phyloP scores from a whole-genome alignment of 2,329 filamentous ascomycete species.

The Blastomyces percursus region DNA sequence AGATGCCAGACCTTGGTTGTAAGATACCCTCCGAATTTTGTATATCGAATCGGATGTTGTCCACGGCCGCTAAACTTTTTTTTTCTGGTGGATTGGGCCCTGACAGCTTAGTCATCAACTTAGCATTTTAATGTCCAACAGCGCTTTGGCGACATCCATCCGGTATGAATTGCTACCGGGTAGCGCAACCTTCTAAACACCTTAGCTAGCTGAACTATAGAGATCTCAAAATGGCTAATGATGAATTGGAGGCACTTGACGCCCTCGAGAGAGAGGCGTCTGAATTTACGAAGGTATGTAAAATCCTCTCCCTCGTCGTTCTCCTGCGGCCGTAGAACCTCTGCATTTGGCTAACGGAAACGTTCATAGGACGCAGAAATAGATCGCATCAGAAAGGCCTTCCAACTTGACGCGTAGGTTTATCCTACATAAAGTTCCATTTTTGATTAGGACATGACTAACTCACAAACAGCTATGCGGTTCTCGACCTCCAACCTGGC shows the following conservation, averaged over 20 bases:
- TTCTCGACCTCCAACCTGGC: conserved; percentile 89
- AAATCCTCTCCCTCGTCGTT: background rate
- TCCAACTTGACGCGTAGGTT: conserved; percentile 61
- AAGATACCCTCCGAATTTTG: background rate
- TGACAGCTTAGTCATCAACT: conserved; percentile 25
- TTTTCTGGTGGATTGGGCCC: background rate
- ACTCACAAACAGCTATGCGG: conserved; percentile 58
- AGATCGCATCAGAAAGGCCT: conserved; percentile 83
- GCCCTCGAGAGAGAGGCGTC: conserved; percentile 75
- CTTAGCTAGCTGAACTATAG: background rate
- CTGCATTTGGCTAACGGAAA: conserved; percentile 4
- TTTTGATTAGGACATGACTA: background rate
- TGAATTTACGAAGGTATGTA: conserved; percentile 71
- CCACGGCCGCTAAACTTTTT: background rate
- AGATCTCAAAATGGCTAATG: conserved; percentile 36
- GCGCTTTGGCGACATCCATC: background rate
- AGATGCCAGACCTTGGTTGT: background rate
- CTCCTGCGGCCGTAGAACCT: conserved; percentile 4
- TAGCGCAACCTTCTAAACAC: conserved; percentile 4
- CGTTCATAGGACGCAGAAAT: conserved; percentile 73
- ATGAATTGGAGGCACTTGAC: conserved; percentile 49
- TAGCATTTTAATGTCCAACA: no score
- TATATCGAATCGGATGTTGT: background rate
- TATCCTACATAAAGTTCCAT: background rate
- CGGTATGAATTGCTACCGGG: background rate